Evolutionary conservation across 2,329 filamentous ascomycete genomes (phyloP), one percentile per base, ranked within the genome.

Genomic region (Aspergillus piperis): DNA sequence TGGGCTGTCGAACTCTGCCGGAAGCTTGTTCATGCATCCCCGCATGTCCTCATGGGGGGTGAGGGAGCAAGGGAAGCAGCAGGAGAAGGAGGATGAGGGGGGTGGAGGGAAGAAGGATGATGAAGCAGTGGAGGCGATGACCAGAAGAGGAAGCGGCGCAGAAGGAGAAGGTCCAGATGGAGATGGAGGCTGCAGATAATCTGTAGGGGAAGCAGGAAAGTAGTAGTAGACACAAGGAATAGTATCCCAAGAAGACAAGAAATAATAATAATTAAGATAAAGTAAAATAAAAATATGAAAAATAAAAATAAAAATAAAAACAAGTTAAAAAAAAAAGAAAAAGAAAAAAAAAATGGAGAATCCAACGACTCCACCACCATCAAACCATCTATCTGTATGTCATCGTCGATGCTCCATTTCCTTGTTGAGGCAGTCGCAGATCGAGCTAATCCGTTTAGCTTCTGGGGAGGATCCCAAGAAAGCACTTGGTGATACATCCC

Each of bases 381-480:
- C 23, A 42, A n/a, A 27, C 38, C 56, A 66, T 65, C 61, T 66
- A 66, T 66, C 61, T 66, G 68, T 68, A 69, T 60, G 63, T 65
- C 64, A 65, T 65, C 58, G 52, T 49, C 61, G 59, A 57, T 62
- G 48, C 56, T 60, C 56, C 54, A 50, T 66, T 69, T 65, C 66
- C 68, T 30, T 53, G 59, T 69, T 64, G 57, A 65, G 64, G 42
- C 27, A 53, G 59, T 54, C 60, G 62, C 63, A 66, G 67, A 55
- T 55, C 53, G 52, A 55, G 39, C 53, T 55, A 55, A 55, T 55
- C 53, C 53, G 30, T 47, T 55, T 55, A 42, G 39, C 39, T 42
- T 44, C 41, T 44, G 19, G 17, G 21, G 19, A 36, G 19, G 17
- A 13, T 17, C 41, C 41, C 41, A 11, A 44, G 41, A 44, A 44